Base-by-base conservation (phyloP, 768 basidiomycete species). In the Tulasnella sp. region DNA sequence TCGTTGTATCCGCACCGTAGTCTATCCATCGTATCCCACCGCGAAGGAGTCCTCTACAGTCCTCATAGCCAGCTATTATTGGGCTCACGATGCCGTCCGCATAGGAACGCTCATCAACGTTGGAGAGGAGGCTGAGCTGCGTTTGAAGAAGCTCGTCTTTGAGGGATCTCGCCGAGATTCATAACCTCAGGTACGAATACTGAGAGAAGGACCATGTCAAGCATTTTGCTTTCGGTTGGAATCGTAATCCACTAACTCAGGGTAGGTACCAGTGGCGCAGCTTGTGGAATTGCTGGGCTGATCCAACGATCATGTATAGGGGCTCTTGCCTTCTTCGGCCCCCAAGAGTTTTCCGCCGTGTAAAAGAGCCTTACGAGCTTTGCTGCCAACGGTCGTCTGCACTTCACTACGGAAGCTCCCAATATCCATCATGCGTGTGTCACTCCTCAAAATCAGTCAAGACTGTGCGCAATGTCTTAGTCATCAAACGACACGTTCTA, bases 51-150 rank as follows among this genome's bases (percentile, higher is more conserved):
- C 55, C 60, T 63, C n/a, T 52, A 62, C 21, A 62, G 60, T 68
- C 0, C 65, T 77, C 8, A 73, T 77, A 9, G 74, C 71, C 3
- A 74, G 73, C 52, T 77, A 76, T 65, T 65, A 62, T 30, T 75
- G 72, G 74, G 70, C 70, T 7, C 59, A 70, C 0, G 75, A 78
- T 42, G 73, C 76, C 0, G 59, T 62, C 19, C 69, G 75, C 9
- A 62, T 76, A 3, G 72, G 70, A 2, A 59, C 73, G 1, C 68
- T 77, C 9, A 68, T 74, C 12, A 27, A 24, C 2, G 19, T 34
- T 0, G 58, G 45, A 7, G 48, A 51, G 31, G 29, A 9, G 17
- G 31, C 65, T 29, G 38, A 57, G 38, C 30, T 27, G 4, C 45
- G 64, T 12, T 69, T 75, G 19, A 64, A 68, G 38, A 41, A 62